A percentile compares a stretch with the other conserved stretches of the same genome.
These are phyloP conservation scores for Lactarius akahatsu DNA, from an alignment of 768 basidiomycete species.

Conservation along the genomic window DNA sequence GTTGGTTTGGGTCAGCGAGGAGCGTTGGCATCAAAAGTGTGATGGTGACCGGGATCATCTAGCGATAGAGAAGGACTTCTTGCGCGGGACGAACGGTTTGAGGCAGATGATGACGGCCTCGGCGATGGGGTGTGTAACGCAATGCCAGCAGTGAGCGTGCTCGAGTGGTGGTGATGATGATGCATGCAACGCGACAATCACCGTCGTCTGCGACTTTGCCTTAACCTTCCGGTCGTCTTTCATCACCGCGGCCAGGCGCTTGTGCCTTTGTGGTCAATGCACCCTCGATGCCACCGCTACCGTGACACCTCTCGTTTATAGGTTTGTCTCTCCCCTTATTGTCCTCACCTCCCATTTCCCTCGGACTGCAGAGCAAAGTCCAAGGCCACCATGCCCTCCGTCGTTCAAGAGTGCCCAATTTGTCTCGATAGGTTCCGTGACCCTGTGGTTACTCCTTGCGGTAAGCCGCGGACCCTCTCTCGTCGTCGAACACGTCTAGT, in stretches of 20 bases:
- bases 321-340: background rate
- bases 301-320: background rate
- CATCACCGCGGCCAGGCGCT: background rate
- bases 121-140: constrained; percentile 13
- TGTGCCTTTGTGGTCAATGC: constrained; percentile 16
- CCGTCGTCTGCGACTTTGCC: background rate
- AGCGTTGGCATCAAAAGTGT: background rate
- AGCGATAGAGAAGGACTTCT: constrained; percentile 25
- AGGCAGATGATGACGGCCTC: constrained; percentile 24
- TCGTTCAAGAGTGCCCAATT: constrained; percentile 19
- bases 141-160: background rate
- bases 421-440: constrained; percentile 22
- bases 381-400: background rate
- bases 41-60: constrained; percentile 27
- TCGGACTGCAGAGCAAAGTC: background rate
- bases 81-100: constrained; percentile 22
- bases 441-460: constrained; percentile 23
- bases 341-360: background rate
- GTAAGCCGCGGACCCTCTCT: constrained; percentile 5
- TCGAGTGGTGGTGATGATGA: constrained; percentile 3
- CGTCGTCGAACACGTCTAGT: background rate
- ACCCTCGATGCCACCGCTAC: constrained; percentile 1
- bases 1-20: constrained; percentile 14
- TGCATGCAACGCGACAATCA: background rate
- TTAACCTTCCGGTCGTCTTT: background rate